A percentile compares a stretch with the other conserved stretches of the same genome.
Conservation (phyloP, 2,329 filamentous ascomycete species). For the Simplicillium sp. region DNA sequence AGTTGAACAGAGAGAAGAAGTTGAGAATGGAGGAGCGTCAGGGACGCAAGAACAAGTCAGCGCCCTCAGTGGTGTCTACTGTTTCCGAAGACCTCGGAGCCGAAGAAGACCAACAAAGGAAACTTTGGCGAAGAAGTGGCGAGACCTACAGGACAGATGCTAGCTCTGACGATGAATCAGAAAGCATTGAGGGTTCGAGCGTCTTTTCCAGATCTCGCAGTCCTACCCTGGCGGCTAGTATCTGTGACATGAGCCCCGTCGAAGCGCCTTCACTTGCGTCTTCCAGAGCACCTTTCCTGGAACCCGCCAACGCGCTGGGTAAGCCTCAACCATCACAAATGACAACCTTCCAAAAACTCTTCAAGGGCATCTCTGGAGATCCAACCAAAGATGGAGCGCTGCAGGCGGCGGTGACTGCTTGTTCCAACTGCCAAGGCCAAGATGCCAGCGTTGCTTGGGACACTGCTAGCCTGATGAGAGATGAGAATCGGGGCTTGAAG, state of each 20-base stretch:
- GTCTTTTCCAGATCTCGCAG: slow-evolving; percentile 53
- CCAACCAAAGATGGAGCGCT: slow-evolving; percentile 12
- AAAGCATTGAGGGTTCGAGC: slow-evolving; percentile 39
- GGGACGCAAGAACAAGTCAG: slow-evolving; percentile 15
- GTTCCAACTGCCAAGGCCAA: slow-evolving; percentile 48
- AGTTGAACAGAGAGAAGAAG: slow-evolving; percentile 41
- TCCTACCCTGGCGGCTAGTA: slow-evolving; percentile 36
- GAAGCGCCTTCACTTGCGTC: slow-evolving; percentile 4
- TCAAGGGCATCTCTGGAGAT: slow-evolving; percentile 31
- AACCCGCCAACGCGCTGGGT: slow-evolving; percentile 19
- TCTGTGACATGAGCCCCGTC: slow-evolving; percentile 18
- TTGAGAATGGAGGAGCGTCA: slow-evolving; percentile 28
- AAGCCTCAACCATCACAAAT: slow-evolving; percentile 15
- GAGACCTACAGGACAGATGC: slow-evolving; percentile 32
- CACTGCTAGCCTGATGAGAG: slow-evolving; percentile 49
- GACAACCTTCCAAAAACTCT: slow-evolving; percentile 30
- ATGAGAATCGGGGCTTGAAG: slow-evolving; percentile 55
- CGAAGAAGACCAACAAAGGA: slow-evolving; percentile 37
- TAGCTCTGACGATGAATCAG: slow-evolving; percentile 43
- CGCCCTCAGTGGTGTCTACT: slow-evolving; percentile 28
- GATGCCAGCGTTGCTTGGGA: slow-evolving; percentile 55
- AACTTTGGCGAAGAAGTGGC: slow-evolving; percentile 31
- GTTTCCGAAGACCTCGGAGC: slow-evolving; percentile 43
- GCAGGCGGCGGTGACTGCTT: slow-evolving; percentile 17
- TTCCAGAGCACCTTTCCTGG: slow-evolving; percentile 16